phyloP scores from a whole-genome alignment of 108 stramenopile genomes.

The Skeletonema costatum region DNA sequence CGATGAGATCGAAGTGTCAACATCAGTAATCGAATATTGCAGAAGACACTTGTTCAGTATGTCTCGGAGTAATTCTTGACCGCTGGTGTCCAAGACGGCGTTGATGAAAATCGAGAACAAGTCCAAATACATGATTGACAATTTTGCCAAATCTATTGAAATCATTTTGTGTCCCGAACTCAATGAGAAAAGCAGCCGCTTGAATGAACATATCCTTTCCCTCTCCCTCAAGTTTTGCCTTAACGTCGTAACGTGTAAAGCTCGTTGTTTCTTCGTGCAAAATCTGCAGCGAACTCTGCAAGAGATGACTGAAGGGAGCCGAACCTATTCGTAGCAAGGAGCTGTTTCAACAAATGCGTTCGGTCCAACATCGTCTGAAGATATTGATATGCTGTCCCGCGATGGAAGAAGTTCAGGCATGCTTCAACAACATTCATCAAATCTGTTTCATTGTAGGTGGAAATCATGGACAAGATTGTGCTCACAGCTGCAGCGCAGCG shows the following conservation, averaged over 20 bases:
- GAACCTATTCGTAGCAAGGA: not conserved
- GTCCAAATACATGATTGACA: not conserved
- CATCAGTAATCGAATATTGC: not conserved
- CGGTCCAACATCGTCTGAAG: not conserved
- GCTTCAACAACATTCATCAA: not conserved
- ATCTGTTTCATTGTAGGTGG: not conserved
- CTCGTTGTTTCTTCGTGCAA: not conserved
- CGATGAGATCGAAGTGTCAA: not conserved
- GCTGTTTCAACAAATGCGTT: not conserved
- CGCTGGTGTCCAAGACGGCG: not conserved
- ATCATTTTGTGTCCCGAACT: too few relatives aligned
- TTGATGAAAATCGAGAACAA: not conserved
- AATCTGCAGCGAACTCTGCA: not conserved
- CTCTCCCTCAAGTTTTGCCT: not conserved
- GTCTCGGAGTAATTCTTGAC: not conserved
- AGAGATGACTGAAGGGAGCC: not conserved
- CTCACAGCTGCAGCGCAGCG: not conserved
- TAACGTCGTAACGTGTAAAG: too few relatives aligned
- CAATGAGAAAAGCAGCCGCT: too few relatives aligned
- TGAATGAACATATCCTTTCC: not conserved
- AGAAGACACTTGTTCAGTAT: conserved; percentile 10
- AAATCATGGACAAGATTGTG: not conserved
- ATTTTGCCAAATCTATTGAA: not conserved
- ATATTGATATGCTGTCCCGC: not conserved
- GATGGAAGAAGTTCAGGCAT: not conserved